Evolutionary conservation across 164 flowering plant genomes (phyloP).

Genomic region (Macadamia tetraphylla): DNA sequence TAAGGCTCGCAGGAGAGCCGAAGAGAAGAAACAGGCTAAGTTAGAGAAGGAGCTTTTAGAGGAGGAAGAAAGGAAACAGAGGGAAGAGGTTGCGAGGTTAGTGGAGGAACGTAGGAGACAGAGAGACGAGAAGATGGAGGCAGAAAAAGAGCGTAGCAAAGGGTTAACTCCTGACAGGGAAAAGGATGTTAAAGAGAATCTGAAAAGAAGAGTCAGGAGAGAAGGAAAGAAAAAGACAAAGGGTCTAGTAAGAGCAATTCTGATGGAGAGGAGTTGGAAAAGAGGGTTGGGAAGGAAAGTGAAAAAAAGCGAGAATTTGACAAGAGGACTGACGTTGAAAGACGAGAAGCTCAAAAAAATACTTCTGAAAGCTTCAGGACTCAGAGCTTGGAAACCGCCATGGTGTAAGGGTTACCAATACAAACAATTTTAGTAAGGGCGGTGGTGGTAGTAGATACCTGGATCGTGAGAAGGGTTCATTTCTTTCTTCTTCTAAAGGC

Average conservation of each 20-base stretch:
- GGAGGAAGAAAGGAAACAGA: constrained; percentile 92
- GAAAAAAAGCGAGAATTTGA: constrained; percentile 53
- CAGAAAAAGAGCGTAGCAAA: constrained; percentile 8
- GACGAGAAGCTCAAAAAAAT: constrained; percentile 42
- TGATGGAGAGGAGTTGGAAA: constrained; percentile 76
- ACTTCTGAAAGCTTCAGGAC: constrained; percentile 35
- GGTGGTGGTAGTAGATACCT: constrained; percentile 62
- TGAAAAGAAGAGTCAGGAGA: constrained; percentile 71
- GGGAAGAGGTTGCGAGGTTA: constrained; percentile 93
- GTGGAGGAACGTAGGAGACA: constrained; percentile 62
- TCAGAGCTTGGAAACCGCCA: constrained; percentile 40
- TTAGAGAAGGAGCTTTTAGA: constrained; percentile 83
- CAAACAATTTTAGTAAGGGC: constrained; percentile 39
- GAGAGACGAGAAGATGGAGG: constrained; percentile 1
- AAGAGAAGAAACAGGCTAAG: constrained; percentile 93
- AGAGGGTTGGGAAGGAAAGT: constrained; percentile 52
- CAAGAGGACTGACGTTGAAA: constrained; percentile 51
- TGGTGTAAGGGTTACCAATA: constrained; percentile 29
- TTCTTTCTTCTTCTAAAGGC: constrained; percentile 74
- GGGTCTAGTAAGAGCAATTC: constrained; percentile 86
- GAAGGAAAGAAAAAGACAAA: constrained; percentile 73
- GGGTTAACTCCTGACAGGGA: constrained; percentile 18
- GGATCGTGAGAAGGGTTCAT: constrained; percentile 74
- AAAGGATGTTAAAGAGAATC: constrained; percentile 61
- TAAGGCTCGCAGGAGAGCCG: constrained; percentile 93